Evolutionary conservation across 1,284 basidiomycete genomes (phyloP).

Genomic region (Microbotryum silenes-acaulis): DNA sequence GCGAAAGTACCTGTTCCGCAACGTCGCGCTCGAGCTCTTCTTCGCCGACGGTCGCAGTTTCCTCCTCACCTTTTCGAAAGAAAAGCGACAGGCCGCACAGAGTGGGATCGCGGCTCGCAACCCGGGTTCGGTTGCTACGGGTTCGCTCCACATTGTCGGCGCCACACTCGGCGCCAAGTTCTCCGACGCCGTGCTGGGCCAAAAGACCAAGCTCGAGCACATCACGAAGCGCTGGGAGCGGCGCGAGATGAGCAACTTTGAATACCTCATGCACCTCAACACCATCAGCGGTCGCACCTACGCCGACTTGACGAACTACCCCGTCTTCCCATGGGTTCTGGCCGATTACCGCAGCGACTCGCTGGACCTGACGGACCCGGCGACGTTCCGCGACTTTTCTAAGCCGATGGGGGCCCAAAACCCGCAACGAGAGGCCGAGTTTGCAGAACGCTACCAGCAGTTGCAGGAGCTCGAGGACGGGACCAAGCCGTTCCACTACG

Average conservation of each 20-base stretch:
- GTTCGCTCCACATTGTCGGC: constrained; percentile 8
- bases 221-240: constrained; percentile 38
- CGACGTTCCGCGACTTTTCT: constrained; percentile 68
- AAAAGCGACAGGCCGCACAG: constrained; percentile 30
- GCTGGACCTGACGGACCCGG: constrained; percentile 60
- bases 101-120: constrained; percentile 29
- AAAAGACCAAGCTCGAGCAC: constrained; percentile 31
- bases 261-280: constrained; percentile 40
- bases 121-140: constrained; percentile 33
- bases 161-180: constrained; percentile 7
- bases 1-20: constrained; percentile 77
- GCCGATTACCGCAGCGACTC: constrained; percentile 4
- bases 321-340: constrained; percentile 70
- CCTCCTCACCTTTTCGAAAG: constrained; percentile 36
- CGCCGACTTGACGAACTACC: constrained; percentile 81
- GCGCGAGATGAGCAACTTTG: constrained; percentile 38
- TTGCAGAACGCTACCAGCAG: constrained; percentile 60
- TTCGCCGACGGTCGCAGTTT: constrained; percentile 40
- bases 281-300: constrained; percentile 39
- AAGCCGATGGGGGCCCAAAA: constrained; percentile 90
- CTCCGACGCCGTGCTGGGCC: constrained; percentile 24
- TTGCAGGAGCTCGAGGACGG: constrained; percentile 60
- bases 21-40: constrained; percentile 55
- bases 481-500: constrained; percentile 62
- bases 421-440: constrained; percentile 52